Evolutionary conservation across 2,329 filamentous ascomycete species (phyloP), one percentile per base, ranked within the genome.

Genomic region (Zymoseptoria passerinii): DNA sequence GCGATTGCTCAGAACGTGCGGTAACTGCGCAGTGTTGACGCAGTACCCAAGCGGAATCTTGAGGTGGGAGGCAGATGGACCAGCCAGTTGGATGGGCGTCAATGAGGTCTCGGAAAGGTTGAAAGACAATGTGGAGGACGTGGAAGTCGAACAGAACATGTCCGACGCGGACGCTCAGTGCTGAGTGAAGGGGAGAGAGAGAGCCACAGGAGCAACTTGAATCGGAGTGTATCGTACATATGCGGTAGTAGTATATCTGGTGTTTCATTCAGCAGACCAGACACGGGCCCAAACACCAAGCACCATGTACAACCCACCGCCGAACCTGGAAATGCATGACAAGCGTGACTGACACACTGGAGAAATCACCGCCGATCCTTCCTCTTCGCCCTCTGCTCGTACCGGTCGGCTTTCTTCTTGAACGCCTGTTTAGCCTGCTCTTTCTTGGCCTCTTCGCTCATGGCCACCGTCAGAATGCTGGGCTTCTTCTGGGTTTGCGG

Each of bases 371-470:
- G 16, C 18, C 57, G 53, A 9, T 54, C 52, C 54, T 53, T 57
- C 44, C 55, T 51, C 58, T 58, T 59, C 49, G 61, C 65, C 52
- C 58, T 61, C 56, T 58, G 55, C 62, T 65, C 66, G 59, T 69
- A 71, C 63, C 68, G 64, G 55, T 64, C 65, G 60, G 70, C 64
- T 56, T 65, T 63, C 27, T 58, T 51, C 60, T 61, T 62, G 48
- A 60, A 57, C 54, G 69, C 64, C 27, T 66, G 62, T 54, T 58
- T 57, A 19, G 60, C 49, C 16, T 53, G 55, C 48, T 62, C 48
- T 53, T 51, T 58, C 13, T 48, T 48, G 56, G 58, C 28, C 52
- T 62, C 57, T 16, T 48, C 48, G n/a, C 55, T 56, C 28, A 44
- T 19, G 8, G 60, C 10, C 16, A 8, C 13, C 51, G 18, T 48